These are phyloP conservation scores for Macrolepiota fuliginosa DNA, from an alignment of 768 basidiomycete species.

Conservation along the genomic window DNA sequence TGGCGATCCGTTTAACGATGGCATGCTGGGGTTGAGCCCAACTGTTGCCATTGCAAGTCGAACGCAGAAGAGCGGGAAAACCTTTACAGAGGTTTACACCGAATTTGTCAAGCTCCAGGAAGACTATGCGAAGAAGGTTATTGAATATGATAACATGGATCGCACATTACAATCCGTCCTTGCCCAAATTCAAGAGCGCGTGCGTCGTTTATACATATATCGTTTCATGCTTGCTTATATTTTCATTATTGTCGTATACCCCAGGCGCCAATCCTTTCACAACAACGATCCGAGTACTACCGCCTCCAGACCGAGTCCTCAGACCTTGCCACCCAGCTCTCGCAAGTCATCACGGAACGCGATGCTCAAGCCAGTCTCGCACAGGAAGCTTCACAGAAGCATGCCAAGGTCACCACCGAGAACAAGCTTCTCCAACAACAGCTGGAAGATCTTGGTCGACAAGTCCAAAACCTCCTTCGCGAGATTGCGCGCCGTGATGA, in stretches of 20 bases:
- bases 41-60: conserved; percentile 84
- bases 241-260: conserved; percentile 2
- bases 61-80: conserved; percentile 80
- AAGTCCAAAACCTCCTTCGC: conserved; percentile 77
- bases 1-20: conserved; percentile 44
- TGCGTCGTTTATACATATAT: conserved; percentile 30
- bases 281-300: conserved; percentile 89
- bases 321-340: conserved; percentile 77
- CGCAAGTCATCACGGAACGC: conserved; percentile 71
- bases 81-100: conserved; percentile 92
- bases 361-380: conserved; percentile 58
- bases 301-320: conserved; percentile 77
- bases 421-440: conserved; percentile 71
- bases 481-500: conserved; percentile 83
- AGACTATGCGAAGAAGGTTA: conserved; percentile 70
- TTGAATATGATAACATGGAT: conserved; percentile 85
- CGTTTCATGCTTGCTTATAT: not conserved
- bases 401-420: conserved; percentile 55
- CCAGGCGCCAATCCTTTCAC: conserved; percentile 86
- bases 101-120: conserved; percentile 88
- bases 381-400: conserved; percentile 62
- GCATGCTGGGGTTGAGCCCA: conserved; percentile 75
- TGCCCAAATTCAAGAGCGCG: conserved; percentile 88
- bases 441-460: conserved; percentile 78
- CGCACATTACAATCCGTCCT: conserved; percentile 76